Conservation (phyloP, 2,329 filamentous ascomycete species). For the Xylariaceae sp. region DNA sequence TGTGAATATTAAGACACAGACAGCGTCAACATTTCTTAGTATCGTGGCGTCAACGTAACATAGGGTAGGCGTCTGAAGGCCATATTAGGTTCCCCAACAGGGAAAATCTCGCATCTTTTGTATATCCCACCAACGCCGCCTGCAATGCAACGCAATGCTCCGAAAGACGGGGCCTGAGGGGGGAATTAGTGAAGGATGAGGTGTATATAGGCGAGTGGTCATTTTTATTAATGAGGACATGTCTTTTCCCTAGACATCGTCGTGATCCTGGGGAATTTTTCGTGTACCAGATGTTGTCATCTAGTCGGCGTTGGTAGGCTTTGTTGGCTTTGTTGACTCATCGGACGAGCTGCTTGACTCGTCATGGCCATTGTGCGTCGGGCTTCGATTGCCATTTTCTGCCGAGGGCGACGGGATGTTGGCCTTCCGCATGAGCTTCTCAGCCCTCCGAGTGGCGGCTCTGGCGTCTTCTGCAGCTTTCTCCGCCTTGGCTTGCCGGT, state of each 20-base stretch:
- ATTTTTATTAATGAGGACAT: constrained; percentile 16
- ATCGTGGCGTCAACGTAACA: constrained; percentile 27
- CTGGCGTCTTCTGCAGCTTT: constrained; percentile 62
- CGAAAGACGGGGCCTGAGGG: constrained; percentile 12
- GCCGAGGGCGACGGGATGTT: constrained; percentile 40
- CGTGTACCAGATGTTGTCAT: constrained; percentile 8
- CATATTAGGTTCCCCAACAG: constrained; percentile 18
- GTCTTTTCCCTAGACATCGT: constrained; percentile 12
- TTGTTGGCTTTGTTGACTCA: constrained; percentile 24
- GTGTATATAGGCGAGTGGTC: constrained; percentile 24
- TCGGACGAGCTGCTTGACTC: constrained; percentile 39
- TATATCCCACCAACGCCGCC: constrained; percentile 31
- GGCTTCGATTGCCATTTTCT: constrained; percentile 21
- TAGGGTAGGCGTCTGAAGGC: constrained; percentile 23
- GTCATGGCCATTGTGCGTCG: constrained; percentile 38
- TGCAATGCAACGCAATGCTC: constrained; percentile 31
- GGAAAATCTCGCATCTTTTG: constrained; percentile 25
- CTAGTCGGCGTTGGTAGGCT: constrained; percentile 18
- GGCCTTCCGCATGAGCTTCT: constrained; percentile 48
- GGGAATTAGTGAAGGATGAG: constrained; percentile 27
- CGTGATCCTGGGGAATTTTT: background rate
- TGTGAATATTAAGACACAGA: constrained; percentile 24
- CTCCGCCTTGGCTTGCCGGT: constrained; percentile 79
- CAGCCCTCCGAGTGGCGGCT: constrained; percentile 39
- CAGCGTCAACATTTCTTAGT: constrained; percentile 26